These are phyloP conservation scores for Malassezia vespertilionis DNA, from an alignment of 1,284 basidiomycete genomes.

Conservation along the genomic window DNA sequence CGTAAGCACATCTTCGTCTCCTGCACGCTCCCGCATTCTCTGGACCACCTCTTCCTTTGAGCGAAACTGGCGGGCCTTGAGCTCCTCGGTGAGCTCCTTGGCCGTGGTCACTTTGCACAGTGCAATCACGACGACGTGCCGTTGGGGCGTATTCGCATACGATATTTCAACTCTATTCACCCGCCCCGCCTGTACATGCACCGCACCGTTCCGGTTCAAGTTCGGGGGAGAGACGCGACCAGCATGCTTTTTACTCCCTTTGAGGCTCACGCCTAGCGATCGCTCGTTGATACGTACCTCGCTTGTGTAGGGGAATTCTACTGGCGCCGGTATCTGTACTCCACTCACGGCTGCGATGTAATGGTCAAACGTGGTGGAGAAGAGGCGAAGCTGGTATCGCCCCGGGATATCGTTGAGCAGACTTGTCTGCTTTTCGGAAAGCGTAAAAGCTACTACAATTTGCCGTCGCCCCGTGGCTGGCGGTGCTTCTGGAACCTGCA, in stretches of 20 bases:
- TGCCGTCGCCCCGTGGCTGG: conserved; percentile 25
- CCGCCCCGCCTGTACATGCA: conserved; percentile 14
- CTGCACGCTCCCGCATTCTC: conserved; percentile 28
- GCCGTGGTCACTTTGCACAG: conserved; percentile 27
- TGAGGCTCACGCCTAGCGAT: conserved; percentile 26
- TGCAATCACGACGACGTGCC: conserved; percentile 24
- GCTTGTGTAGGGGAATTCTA: conserved; percentile 39
- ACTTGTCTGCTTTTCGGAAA: conserved; percentile 20
- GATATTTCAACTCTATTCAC: conserved; percentile 35
- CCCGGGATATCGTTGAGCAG: conserved; percentile 17
- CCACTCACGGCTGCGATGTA: conserved; percentile 21
- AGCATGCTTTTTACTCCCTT: conserved; percentile 37
- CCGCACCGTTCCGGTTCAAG: conserved; percentile 32
- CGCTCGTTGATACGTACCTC: conserved; percentile 34
- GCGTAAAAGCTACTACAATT: conserved; percentile 20
- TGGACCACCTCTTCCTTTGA: conserved; percentile 33
- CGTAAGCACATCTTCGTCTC: conserved; percentile 41
- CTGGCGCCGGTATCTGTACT: conserved; percentile 13
- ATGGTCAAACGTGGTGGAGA: conserved; percentile 31
- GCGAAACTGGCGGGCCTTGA: conserved; percentile 23
- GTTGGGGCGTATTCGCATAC: conserved; percentile 29
- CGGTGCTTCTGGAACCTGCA: conserved; percentile 28
- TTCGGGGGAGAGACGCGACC: conserved; percentile 40
- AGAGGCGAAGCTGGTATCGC: conserved; percentile 26
- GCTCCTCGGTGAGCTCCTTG: conserved; percentile 25